These are phyloP conservation scores for Psidium friedrichsthalianum DNA, from an alignment of 345 rosid species.

Conservation along the genomic window DNA sequence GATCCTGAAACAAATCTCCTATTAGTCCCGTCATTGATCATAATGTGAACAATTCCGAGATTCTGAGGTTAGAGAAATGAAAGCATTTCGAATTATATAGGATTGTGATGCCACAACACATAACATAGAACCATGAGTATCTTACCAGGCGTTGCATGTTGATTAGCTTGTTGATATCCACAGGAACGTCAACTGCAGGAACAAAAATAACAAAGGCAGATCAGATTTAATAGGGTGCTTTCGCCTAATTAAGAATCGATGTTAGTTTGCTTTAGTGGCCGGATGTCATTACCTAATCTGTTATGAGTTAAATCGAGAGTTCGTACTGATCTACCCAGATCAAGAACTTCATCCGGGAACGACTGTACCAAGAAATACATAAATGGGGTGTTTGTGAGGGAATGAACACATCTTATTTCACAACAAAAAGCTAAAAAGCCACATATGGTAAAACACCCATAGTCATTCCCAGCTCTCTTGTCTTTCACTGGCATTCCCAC, in stretches of 20 bases:
- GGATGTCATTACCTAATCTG: constrained; percentile 49
- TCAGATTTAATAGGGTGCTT: background rate
- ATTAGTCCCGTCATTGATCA: background rate
- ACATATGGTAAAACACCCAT: background rate
- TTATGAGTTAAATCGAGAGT: constrained; percentile 86
- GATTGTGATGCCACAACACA: background rate
- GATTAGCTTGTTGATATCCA: constrained; percentile 62
- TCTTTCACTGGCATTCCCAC: background rate
- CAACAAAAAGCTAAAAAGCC: background rate
- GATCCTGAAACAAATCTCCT: background rate
- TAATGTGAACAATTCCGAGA: background rate
- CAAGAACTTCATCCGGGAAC: constrained; percentile 74
- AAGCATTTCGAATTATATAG: background rate
- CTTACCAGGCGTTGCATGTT: constrained; percentile 91
- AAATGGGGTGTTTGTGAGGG: background rate
- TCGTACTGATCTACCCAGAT: constrained; percentile 63
- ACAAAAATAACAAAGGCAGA: background rate
- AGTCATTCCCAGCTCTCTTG: background rate
- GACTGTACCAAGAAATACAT: constrained; percentile 25
- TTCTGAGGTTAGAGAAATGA: background rate
- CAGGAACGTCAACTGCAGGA: constrained; percentile 63
- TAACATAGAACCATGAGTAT: background rate
- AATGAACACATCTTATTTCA: background rate
- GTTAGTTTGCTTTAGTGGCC: background rate
- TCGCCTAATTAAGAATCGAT: background rate